Evolutionary conservation across 768 basidiomycete species (phyloP), one percentile per base, ranked within the genome.

Genomic region (Pleurotus ostreatus): DNA sequence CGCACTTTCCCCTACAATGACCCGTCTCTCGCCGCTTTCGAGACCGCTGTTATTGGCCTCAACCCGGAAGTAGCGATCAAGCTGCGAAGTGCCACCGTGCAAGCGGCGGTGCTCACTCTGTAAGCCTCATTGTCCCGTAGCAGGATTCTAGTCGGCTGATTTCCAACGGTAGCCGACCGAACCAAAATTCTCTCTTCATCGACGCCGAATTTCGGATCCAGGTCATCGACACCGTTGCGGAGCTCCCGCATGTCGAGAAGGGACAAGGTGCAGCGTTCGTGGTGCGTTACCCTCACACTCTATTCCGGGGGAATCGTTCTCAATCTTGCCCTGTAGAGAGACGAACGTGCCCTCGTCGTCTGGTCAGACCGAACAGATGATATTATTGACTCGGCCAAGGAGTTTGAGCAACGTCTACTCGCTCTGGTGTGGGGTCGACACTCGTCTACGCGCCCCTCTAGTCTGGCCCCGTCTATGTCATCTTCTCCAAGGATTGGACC

Each of bases 1-100:
- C 83, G 92, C 23, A 85, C 92, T n/a, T 94, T 92, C 65, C 92
- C 92, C 0, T 92, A 92, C 65, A 86, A 93, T 67, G 90, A 89
- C 65, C 74, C 78, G 4, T 78, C 77, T 37, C 80, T 94, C 23
- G 76, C 83, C 13, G 85, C 88, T 0, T 94, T 94, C 61, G 91
- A 91, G 70, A 84, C 83, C 0, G 90, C 89, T 1, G 81, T 94
- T 11, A 77, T 85, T 20, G 70, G 74, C 49, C 77, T 95, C 54
- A 94, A 94, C 66, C 90, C 92, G 1, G 87, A 89, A 26, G 90
- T 92, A 46, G 89, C 88, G 0, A 88, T 93, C 59, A 89, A 93
- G 65, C 71, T 89, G 25, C 78, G 87, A 49, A 86, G 80, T 60
- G 86, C 88, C 2, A 80, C 86, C 2, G 83, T 91, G n/a, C 84